phyloP scores from a whole-genome alignment of 2,329 filamentous ascomycete species.

The Aureobasidium sp. region DNA sequence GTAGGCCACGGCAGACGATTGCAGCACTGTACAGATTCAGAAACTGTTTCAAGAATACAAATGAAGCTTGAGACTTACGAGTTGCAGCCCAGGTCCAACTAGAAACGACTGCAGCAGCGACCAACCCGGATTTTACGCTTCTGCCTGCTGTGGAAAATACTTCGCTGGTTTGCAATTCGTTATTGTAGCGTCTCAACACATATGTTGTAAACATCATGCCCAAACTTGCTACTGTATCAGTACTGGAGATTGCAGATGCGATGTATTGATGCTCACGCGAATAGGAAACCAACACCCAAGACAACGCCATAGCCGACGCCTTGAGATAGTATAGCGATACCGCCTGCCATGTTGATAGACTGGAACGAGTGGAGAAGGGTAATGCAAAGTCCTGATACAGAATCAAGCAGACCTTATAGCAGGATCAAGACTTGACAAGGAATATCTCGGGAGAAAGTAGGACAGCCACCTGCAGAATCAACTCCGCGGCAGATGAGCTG shows the following conservation, averaged over 20 bases:
- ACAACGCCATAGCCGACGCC: conserved; percentile 73
- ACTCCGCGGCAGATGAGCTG: neutral
- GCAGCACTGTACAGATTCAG: conserved; percentile 39
- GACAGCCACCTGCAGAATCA: neutral
- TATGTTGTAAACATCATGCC: conserved; percentile 70
- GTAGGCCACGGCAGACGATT: conserved; percentile 76
- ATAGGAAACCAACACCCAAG: conserved; percentile 64
- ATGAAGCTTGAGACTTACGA: conserved; percentile 18
- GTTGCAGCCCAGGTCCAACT: conserved; percentile 93
- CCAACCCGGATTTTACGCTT: conserved; percentile 81
- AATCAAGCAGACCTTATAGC: neutral
- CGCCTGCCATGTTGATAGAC: neutral
- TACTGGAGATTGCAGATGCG: neutral
- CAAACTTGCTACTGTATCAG: conserved; percentile 34
- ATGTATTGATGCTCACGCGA: conserved; percentile 44
- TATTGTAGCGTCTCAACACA: conserved; percentile 61
- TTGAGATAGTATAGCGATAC: conserved; percentile 40
- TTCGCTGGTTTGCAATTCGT: conserved; percentile 82
- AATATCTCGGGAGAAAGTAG: neutral
- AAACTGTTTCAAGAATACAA: no score
- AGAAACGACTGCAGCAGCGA: conserved; percentile 82
- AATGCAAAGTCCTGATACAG: no score
- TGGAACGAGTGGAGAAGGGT: no score
- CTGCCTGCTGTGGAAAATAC: conserved; percentile 87
- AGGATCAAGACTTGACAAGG: neutral